phyloP scores from a whole-genome alignment of 176 grass and related monocot genomes.

The Raddia guianensis region DNA sequence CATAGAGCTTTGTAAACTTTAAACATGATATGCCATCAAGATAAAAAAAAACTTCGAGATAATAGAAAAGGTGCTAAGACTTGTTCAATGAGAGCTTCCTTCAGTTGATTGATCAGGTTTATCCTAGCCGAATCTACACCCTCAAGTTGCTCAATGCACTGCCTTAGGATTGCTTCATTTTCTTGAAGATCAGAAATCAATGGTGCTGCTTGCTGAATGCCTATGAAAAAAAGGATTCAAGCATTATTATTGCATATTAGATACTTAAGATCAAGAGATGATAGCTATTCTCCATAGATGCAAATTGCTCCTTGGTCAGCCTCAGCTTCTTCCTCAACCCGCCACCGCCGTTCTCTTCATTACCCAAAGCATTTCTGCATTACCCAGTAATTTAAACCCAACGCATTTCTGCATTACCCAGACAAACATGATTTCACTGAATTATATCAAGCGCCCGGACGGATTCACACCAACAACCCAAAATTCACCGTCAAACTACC shows the following conservation, averaged over 20 bases:
- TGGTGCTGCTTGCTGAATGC: conserved; percentile 62
- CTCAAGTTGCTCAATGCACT: conserved; percentile 72
- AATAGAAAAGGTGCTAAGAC: conserved; percentile 45
- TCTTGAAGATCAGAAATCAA: conserved; percentile 70
- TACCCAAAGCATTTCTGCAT: no score
- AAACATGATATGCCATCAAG: conserved; percentile 11
- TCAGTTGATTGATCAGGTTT: conserved; percentile 69
- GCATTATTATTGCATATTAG: background rate
- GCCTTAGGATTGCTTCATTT: conserved; percentile 62
- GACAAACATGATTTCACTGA: conserved; percentile 9
- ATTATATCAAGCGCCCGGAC: conserved; percentile 3
- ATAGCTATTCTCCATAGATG: no score
- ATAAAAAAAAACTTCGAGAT: conserved; percentile 18
- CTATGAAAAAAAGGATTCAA: conserved; percentile 50
- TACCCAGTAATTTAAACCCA: background rate
- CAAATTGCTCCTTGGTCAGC: no score
- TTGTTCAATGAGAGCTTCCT: conserved; percentile 80
- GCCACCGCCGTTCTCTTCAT: no score
- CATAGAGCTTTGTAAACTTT: conserved; percentile 26
- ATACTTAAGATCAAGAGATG: no score
- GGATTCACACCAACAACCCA: conserved; percentile 5
- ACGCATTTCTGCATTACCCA: background rate
- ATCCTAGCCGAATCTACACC: conserved; percentile 47
- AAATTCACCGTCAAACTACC: conserved; percentile 13
- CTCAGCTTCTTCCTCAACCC: no score